These are phyloP conservation scores for Arthrobotrys entomopaga DNA, from an alignment of 2,329 filamentous ascomycete species.

Conservation along the genomic window DNA sequence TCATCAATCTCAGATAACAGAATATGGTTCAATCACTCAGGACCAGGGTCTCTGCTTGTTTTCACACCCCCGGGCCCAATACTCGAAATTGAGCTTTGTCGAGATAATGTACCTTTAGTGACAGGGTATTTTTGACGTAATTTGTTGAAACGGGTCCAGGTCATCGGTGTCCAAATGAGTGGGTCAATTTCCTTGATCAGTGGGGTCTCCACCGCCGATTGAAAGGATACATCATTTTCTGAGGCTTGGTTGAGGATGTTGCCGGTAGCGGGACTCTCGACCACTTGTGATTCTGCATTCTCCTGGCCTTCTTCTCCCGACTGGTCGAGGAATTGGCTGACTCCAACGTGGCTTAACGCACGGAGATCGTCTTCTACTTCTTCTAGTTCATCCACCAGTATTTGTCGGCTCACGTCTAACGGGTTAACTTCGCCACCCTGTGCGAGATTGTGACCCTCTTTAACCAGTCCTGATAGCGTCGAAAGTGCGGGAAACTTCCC, in stretches of 20 bases:
- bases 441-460: too few relatives aligned
- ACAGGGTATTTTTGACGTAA: neutral
- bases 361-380: too few relatives aligned
- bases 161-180: neutral
- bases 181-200: neutral
- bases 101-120: neutral
- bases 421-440: too few relatives aligned
- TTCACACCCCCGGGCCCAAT: neutral
- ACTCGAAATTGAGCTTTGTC: slow-evolving; percentile 13
- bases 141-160: neutral
- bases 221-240: neutral
- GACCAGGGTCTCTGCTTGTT: slow-evolving; percentile 6
- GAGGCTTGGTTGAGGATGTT: neutral
- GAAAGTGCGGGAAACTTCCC: neutral
- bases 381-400: too few relatives aligned
- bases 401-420: too few relatives aligned
- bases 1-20: too few relatives aligned
- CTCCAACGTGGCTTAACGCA: too few relatives aligned
- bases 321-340: slow-evolving; percentile 8
- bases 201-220: neutral
- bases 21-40: neutral
- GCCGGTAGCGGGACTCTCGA: neutral
- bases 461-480: too few relatives aligned
- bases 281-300: neutral
- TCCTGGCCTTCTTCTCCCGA: neutral